phyloP scores from a whole-genome alignment of 139 green algal species.

The Tetratostichococcus sp. region DNA sequence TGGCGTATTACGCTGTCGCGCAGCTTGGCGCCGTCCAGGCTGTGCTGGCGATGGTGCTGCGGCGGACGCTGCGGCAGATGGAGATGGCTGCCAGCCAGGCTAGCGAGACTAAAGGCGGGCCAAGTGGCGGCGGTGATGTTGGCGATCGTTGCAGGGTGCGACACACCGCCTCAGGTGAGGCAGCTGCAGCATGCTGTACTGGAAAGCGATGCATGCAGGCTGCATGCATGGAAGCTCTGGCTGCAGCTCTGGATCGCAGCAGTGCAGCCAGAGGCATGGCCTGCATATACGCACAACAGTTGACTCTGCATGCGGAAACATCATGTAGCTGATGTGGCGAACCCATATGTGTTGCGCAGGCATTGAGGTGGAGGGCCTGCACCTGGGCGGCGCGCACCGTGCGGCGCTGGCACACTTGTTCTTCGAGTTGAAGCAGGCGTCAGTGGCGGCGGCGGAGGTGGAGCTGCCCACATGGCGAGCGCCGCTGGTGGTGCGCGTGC shows the following conservation, averaged over 20 bases:
- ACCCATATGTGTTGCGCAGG: slow-evolving; percentile 11
- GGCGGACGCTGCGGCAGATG: slow-evolving; percentile 7
- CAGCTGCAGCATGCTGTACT: no score
- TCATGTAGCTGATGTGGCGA: background rate
- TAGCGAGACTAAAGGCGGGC: no score
- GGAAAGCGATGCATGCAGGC: no score
- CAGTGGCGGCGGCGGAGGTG: slow-evolving; percentile 20
- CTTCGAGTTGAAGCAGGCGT: slow-evolving; percentile 6
- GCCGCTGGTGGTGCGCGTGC: slow-evolving; percentile 15
- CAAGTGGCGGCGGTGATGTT: no score
- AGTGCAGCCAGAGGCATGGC: no score
- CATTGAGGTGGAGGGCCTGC: slow-evolving; percentile 7
- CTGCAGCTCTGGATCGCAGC: no score
- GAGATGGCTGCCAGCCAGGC: no score
- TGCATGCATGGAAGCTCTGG: no score
- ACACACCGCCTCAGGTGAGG: no score
- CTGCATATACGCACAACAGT: no score
- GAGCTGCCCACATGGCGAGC: slow-evolving; percentile 21
- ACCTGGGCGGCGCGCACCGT: background rate
- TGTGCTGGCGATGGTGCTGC: slow-evolving; percentile 13
- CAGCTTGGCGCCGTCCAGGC: slow-evolving; percentile 27
- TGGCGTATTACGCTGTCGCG: slow-evolving; percentile 4
- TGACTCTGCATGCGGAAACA: background rate
- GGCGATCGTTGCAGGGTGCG: no score
- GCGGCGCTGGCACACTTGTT: background rate